A percentile compares a stretch with the other conserved stretches of the same genome.
phyloP scores from a whole-genome alignment of 305 asterid genomes.

The Euphrasia arctica region DNA sequence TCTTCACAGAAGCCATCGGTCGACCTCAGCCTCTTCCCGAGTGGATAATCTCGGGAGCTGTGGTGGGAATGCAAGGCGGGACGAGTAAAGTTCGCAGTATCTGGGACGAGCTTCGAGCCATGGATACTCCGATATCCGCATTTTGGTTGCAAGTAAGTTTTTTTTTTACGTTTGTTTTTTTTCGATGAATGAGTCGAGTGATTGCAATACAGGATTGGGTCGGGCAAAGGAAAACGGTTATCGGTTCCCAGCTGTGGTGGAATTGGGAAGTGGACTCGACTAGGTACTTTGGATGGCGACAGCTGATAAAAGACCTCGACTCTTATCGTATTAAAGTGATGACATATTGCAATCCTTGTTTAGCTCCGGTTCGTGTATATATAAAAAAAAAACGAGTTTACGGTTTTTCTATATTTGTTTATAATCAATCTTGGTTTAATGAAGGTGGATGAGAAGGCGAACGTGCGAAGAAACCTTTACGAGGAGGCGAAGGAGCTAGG shows the following conservation, averaged over 20 bases:
- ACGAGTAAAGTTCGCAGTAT: constrained; percentile 48
- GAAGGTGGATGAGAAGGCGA: constrained; percentile 68
- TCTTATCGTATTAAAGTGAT: constrained; percentile 59
- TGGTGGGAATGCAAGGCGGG: constrained; percentile 98
- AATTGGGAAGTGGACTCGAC: constrained; percentile 90
- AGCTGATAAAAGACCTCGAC: constrained; percentile 59
- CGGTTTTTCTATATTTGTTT: neutral
- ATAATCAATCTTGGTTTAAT: constrained; percentile 4
- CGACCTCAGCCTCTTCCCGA: constrained; percentile 86
- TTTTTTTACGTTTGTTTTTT: too few relatives aligned
- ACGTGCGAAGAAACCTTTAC: constrained; percentile 54
- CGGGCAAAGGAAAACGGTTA: constrained; percentile 83
- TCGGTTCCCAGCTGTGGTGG: constrained; percentile 99
- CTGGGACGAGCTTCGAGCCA: constrained; percentile 57
- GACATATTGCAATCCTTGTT: constrained; percentile 99
- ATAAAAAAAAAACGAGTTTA: too few relatives aligned
- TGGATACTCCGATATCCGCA: constrained; percentile 82
- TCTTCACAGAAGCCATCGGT: constrained; percentile 73
- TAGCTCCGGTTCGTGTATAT: constrained; percentile 60
- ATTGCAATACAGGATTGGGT: constrained; percentile 73
- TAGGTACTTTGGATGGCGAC: constrained; percentile 71
- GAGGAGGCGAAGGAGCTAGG: constrained; percentile 80
- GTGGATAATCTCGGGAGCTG: constrained; percentile 95
- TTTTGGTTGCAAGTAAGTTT: constrained; percentile 86
- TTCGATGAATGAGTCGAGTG: neutral